Conservation (phyloP, 2,329 filamentous ascomycete species). For the Fusarium siculi region DNA sequence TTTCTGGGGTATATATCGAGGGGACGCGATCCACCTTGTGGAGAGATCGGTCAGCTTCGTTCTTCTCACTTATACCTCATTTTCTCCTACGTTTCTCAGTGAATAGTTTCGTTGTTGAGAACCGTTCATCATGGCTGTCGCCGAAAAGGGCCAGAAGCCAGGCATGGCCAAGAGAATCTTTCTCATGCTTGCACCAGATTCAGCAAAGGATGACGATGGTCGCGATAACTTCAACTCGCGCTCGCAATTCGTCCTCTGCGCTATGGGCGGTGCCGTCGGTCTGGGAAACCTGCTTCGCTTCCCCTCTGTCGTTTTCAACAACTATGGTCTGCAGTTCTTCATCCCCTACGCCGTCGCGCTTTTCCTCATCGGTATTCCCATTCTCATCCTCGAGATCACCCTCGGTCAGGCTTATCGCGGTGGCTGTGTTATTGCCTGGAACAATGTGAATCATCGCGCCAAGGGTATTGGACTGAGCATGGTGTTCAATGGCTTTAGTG, state of each 20-base stretch:
- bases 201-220: conserved; percentile 40
- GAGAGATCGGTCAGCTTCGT: not conserved
- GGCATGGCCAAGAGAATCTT: conserved; percentile 32
- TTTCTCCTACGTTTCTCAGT: not conserved
- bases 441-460: conserved; percentile 59
- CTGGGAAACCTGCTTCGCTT: conserved; percentile 66
- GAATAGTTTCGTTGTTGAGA: too few relatives aligned
- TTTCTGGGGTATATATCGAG: conserved; percentile 14
- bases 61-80: not conserved
- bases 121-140: conserved; percentile 27
- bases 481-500: conserved; percentile 61
- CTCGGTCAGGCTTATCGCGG: conserved; percentile 72
- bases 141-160: conserved; percentile 27
- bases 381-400: conserved; percentile 66
- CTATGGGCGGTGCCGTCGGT: conserved; percentile 62
- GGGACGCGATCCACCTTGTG: conserved; percentile 8
- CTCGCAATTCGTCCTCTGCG: conserved; percentile 42
- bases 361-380: conserved; percentile 60
- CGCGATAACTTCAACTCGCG: conserved; percentile 44
- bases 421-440: conserved; percentile 61
- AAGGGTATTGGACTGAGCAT: conserved; percentile 63
- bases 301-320: conserved; percentile 66
- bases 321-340: conserved; percentile 67
- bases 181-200: conserved; percentile 36
- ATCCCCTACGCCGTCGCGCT: conserved; percentile 62